These are phyloP conservation scores for Backusella tarrabulga DNA, from an alignment of 192 early-diverging fungal species.

Conservation along the genomic window DNA sequence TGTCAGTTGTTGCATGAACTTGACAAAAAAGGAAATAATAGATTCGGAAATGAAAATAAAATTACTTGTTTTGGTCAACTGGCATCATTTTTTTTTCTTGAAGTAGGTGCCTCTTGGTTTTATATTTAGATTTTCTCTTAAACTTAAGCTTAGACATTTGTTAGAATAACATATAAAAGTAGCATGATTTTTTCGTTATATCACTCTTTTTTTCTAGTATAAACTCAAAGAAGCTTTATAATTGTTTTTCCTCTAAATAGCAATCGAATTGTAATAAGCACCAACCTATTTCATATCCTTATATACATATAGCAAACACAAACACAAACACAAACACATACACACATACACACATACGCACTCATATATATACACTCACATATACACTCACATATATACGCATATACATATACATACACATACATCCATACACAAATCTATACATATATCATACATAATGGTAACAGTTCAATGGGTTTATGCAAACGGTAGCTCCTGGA, in stretches of 20 bases:
- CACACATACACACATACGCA: background rate
- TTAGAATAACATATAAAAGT: background rate
- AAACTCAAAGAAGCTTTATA: background rate
- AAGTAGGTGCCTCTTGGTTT: background rate
- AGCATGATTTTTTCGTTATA: background rate
- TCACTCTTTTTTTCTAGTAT: background rate
- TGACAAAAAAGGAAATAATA: background rate
- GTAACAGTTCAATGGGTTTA: slow-evolving; percentile 4
- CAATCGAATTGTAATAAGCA: background rate
- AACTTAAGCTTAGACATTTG: background rate
- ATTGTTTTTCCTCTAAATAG: background rate
- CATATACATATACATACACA: background rate
- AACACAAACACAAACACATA: background rate
- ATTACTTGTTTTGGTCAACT: background rate
- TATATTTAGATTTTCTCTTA: slow-evolving; percentile 1
- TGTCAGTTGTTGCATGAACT: background rate
- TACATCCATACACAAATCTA: background rate
- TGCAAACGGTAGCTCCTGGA: slow-evolving; percentile 1
- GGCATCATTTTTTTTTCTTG: background rate
- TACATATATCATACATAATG: background rate
- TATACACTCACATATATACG: too few relatives aligned
- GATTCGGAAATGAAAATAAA: background rate
- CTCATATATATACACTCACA: background rate
- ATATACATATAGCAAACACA: background rate
- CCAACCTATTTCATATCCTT: background rate